Base-by-base conservation (phyloP, 345 rosid species). In the Euphorbia pulcherrima region DNA sequence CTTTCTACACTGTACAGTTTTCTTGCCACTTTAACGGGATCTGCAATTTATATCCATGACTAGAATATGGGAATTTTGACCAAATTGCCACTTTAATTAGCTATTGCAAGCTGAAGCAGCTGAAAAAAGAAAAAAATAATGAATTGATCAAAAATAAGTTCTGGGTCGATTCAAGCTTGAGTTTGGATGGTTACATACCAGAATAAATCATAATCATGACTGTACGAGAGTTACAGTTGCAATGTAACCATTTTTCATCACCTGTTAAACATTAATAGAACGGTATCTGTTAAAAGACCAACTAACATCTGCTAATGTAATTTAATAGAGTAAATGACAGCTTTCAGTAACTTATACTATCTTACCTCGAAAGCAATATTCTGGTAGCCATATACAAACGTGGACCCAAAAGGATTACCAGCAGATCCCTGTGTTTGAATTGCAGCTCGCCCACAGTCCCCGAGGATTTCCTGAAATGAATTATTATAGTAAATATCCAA, bases 401-500 rank as follows among this genome's bases (percentile, higher is more conserved):
- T 94, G 10, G 96, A 89, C 64, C 99, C 99, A 62, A 94, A 91
- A 57, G 99, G 99, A 82, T 94, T 94, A 83, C 87, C 88, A 1
- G 85, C 71, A 76, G 97, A 94, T 28, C 99, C 97, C 75, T 89
- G 96, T 48, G 99, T 94, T 78, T 94, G 99, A 60, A 94, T 94
- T 53, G 97, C 99, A 35, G 99, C 97, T 74, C 90, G 92, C 20
- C 99, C 97, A 80, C 92, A 89, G 26, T 91, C 97, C 55, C 99
- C 99, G 30, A 94, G 96, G 75, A 89, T 85, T 74, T 85, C 97
- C 99, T 94, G 75, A 46, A 46, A 18, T 13, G 14, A 64, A 64
- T 27, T 17, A 17, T 18, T 14, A 13, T 18, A 1, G 8, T 14
- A 21, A 21, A 35, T 17, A 50, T 23, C 6, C 28, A 53, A 21